phyloP scores from a whole-genome alignment of 495 filamentous ascomycete genomes.

The Amniculicola lignicola region DNA sequence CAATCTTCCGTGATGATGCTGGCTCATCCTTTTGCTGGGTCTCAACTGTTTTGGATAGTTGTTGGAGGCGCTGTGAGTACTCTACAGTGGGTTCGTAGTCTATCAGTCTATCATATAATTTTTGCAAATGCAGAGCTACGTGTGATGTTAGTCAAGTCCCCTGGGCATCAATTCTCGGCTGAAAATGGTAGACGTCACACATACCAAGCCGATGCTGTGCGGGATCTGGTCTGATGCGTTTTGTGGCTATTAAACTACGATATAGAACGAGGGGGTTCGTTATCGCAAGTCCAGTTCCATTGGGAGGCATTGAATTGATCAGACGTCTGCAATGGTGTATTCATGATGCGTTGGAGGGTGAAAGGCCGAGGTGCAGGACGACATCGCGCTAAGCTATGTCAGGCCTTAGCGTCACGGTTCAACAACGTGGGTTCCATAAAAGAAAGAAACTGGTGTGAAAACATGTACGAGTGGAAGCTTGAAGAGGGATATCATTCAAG shows the following conservation, averaged over 20 bases:
- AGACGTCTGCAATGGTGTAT: not conserved
- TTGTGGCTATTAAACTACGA: slow-evolving; percentile 57
- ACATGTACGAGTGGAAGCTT: no score
- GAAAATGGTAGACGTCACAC: slow-evolving; percentile 31
- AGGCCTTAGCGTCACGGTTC: no score
- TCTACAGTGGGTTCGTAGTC: slow-evolving; percentile 65
- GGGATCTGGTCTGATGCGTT: slow-evolving; percentile 57
- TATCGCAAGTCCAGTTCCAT: slow-evolving; percentile 52
- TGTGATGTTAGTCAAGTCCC: slow-evolving; percentile 4
- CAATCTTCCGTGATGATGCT: not conserved
- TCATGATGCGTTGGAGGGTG: not conserved
- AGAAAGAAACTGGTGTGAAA: no score
- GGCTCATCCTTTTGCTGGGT: not conserved
- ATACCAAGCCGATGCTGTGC: slow-evolving; percentile 63
- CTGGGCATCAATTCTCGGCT: slow-evolving; percentile 8
- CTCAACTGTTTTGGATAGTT: slow-evolving; percentile 48
- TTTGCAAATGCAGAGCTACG: slow-evolving; percentile 62
- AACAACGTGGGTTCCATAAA: no score
- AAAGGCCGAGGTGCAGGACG: slow-evolving; percentile 10
- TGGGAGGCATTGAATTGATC: slow-evolving; percentile 32
- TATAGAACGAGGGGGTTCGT: slow-evolving; percentile 72
- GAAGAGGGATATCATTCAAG: no score
- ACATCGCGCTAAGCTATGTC: no score
- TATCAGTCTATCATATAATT: slow-evolving; percentile 62
- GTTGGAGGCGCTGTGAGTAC: slow-evolving; percentile 55